A percentile compares a stretch with the other conserved stretches of the same genome.
Conservation (phyloP, 352 stramenopile genomes). For the Plasmopara viticola region DNA sequence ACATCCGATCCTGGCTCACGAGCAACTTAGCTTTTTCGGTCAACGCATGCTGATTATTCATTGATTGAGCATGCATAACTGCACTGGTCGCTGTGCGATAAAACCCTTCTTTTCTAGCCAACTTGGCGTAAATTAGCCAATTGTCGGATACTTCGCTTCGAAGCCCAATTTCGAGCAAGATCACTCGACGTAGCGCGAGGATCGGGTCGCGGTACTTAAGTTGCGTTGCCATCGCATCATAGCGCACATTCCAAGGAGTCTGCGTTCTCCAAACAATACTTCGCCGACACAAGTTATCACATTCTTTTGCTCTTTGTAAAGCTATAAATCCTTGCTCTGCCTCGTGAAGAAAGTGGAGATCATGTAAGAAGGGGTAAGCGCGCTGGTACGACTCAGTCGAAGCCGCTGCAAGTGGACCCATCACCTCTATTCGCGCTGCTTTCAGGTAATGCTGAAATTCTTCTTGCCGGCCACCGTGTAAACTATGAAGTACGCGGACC, state of each 20-base stretch:
- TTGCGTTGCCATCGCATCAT: constrained; percentile 63
- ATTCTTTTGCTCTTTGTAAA: constrained; percentile 28
- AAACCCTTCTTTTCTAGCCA: constrained; percentile 79
- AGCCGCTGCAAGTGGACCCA: constrained; percentile 60
- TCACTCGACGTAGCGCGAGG: constrained; percentile 68
- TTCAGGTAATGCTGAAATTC: constrained; percentile 57
- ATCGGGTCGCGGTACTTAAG: constrained; percentile 82
- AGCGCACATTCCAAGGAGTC: constrained; percentile 61
- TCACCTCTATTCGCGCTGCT: constrained; percentile 60
- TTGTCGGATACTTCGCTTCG: constrained; percentile 66
- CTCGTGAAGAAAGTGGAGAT: constrained; percentile 76
- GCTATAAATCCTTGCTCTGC: constrained; percentile 65
- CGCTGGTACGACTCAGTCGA: constrained; percentile 73
- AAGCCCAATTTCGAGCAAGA: constrained; percentile 65
- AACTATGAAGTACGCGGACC: constrained; percentile 74
- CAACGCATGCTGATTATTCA: constrained; percentile 65
- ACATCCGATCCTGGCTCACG: constrained; percentile 75
- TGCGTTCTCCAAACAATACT: constrained; percentile 49
- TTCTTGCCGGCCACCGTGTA: constrained; percentile 49
- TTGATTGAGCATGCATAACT: constrained; percentile 77
- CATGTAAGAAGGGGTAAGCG: constrained; percentile 65
- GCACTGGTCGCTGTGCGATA: constrained; percentile 74
- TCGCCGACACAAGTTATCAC: constrained; percentile 20
- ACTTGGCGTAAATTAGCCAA: constrained; percentile 79
- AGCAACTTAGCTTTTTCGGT: constrained; percentile 81